A percentile compares a stretch with the other conserved stretches of the same genome.
Conservation (phyloP, 257 asterid genomes). For the Anisodus tanguticus region DNA sequence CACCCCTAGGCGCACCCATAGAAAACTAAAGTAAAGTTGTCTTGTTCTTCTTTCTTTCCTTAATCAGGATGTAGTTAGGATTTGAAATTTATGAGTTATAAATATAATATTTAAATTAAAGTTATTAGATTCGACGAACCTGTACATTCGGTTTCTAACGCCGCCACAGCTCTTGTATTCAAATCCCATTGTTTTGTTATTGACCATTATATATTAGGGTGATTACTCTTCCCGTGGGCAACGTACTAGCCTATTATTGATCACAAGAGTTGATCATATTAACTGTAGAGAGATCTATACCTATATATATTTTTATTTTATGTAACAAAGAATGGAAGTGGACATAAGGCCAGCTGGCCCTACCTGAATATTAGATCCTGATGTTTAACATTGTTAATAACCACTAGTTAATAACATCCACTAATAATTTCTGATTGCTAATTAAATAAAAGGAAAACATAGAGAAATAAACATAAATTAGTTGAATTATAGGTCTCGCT, state of each 20-base stretch:
- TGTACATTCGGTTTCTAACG: too few species aligned
- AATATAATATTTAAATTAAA: too few species aligned
- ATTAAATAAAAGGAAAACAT: neutral
- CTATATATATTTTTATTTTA: neutral
- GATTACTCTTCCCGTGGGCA: conserved; percentile 5
- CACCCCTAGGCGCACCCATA: neutral
- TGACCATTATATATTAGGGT: neutral
- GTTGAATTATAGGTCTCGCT: neutral
- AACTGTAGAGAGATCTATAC: neutral
- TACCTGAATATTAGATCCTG: neutral
- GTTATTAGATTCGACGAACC: too few species aligned
- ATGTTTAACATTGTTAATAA: conserved; percentile 18
- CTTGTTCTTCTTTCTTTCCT: neutral
- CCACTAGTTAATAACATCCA: conserved; percentile 17
- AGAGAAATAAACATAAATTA: neutral
- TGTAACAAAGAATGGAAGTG: neutral
- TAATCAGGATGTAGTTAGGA: too few species aligned
- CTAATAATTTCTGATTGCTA: neutral
- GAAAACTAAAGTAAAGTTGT: neutral
- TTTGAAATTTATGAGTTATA: too few species aligned
- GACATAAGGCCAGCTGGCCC: neutral
- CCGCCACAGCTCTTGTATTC: neutral
- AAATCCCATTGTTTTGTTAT: neutral
- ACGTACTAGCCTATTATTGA: neutral
- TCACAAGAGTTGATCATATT: neutral